phyloP scores from a whole-genome alignment of 192 early-diverging fungal genomes.

The Geranomyces michiganensis region DNA sequence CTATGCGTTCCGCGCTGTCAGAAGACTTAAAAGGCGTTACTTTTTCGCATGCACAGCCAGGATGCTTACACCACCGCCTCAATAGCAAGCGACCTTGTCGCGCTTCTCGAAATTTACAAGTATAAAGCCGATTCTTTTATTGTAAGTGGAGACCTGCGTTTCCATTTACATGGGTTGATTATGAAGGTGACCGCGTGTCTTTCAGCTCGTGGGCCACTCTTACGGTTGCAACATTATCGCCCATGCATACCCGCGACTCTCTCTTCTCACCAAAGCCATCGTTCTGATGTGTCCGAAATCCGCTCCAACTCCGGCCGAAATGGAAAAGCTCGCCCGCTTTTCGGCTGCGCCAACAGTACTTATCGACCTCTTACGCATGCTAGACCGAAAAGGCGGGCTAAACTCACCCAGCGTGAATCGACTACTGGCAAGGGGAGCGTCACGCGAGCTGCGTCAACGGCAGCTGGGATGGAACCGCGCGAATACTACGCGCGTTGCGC shows the following conservation, averaged over 20 bases:
- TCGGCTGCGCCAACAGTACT: slow-evolving; percentile 16
- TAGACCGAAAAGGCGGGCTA: slow-evolving; percentile 33
- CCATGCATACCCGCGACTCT: not conserved
- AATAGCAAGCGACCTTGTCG: slow-evolving; percentile 18
- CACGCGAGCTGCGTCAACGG: not conserved
- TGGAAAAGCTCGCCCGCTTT: slow-evolving; percentile 12
- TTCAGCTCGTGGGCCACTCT: slow-evolving; percentile 36
- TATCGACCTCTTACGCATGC: slow-evolving; percentile 20
- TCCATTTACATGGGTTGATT: too few species aligned
- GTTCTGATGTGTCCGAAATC: slow-evolving; percentile 35
- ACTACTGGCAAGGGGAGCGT: slow-evolving; percentile 9
- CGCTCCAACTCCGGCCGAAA: slow-evolving; percentile 13
- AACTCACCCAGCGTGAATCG: slow-evolving; percentile 30
- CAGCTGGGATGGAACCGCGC: slow-evolving; percentile 32
- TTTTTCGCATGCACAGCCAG: not conserved
- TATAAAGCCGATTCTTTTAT: slow-evolving; percentile 23
- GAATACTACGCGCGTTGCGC: slow-evolving; percentile 21
- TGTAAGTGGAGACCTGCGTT: slow-evolving; percentile 5
- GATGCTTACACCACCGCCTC: slow-evolving; percentile 22
- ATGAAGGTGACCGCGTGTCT: not conserved
- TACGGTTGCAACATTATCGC: slow-evolving; percentile 33
- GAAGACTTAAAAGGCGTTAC: not conserved
- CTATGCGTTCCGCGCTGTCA: not conserved
- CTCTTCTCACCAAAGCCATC: slow-evolving; percentile 21
- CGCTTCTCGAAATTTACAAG: slow-evolving; percentile 26